Conservation (phyloP, 1,139 yeast species). For the Zygoascus meyerae region DNA sequence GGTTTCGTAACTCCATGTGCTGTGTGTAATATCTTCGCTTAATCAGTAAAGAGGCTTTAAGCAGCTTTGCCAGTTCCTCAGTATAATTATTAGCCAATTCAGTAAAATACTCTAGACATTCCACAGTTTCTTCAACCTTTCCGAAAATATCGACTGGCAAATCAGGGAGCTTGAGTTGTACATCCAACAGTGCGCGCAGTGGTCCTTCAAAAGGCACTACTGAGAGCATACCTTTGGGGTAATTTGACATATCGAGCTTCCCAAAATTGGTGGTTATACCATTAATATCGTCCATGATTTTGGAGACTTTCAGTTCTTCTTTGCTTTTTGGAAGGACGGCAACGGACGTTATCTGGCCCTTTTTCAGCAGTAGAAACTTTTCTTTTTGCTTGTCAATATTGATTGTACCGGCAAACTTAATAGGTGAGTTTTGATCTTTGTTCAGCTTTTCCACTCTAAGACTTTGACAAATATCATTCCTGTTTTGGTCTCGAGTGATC, state of each 20-base stretch:
- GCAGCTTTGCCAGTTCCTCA: constrained; percentile 25
- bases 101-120: constrained; percentile 26
- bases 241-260: not conserved
- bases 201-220: constrained; percentile 13
- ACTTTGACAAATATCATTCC: not conserved
- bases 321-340: constrained; percentile 1
- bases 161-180: constrained; percentile 4
- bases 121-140: constrained; percentile 19
- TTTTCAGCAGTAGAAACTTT: not conserved
- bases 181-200: constrained; percentile 10
- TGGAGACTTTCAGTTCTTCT: not conserved
- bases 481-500: not conserved
- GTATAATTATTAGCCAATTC: constrained; percentile 26
- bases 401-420: not conserved
- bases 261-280: constrained; percentile 4
- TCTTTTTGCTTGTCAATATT: not conserved
- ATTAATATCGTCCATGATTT: constrained; percentile 1
- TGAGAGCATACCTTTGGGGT: constrained; percentile 11
- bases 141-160: constrained; percentile 9
- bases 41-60: constrained; percentile 30
- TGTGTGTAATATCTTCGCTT: constrained; percentile 33
- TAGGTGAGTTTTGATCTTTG: not conserved
- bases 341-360: not conserved
- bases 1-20: constrained; percentile 35
- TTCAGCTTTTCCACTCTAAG: not conserved